Evolutionary conservation across 331 rosid genomes (phyloP), one percentile per base, ranked within the genome.

Genomic region (Cydonia oblonga): DNA sequence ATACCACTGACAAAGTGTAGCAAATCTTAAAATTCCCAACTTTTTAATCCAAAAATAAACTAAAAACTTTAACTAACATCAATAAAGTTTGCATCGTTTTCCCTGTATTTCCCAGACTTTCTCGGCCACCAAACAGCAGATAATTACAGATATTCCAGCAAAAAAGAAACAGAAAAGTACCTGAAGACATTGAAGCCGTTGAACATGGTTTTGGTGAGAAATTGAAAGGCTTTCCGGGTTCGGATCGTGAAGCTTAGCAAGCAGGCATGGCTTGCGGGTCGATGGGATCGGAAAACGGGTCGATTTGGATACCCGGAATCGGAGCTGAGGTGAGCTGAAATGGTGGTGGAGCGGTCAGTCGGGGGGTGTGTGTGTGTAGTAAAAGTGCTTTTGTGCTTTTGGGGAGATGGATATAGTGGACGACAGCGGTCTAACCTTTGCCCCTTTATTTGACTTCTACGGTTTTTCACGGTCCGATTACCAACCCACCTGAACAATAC

Each of bases 111-210:
- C 15, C 60, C 72, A n/a, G 22, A 56, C 42, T 77, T 65, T 44
- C 72, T 44, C 69, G 33, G 72, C 73, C 11, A 70, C 63, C 76
- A 42, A 71, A 65, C 73, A 42, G 64, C 29, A 38, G 38, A 64
- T 65, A 58, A 56, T 40, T 14, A 40, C 14, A 10, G 10, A 14
- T 10, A 40, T 11, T 40, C 3, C 10, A 40, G 46, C 46, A 40
- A 11, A 40, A 40, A 40, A 25, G 20, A 33, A 16, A 58, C 32
- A 61, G 38, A 56, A 57, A 51, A 20, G 68, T 26, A 74, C 82
- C 82, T 61, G 82, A 68, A 33, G 79, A 79, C 12, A 58, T 79
- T 28, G 82, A 75, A 68, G 51, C 66, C 66, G 56, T 46, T 10
- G 19, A 68, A 24, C 72, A 68, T 68, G 1, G 59, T 26, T 66